These are phyloP conservation scores for Forsythia viridissima DNA, from an alignment of 257 asterid species.

Conservation along the genomic window DNA sequence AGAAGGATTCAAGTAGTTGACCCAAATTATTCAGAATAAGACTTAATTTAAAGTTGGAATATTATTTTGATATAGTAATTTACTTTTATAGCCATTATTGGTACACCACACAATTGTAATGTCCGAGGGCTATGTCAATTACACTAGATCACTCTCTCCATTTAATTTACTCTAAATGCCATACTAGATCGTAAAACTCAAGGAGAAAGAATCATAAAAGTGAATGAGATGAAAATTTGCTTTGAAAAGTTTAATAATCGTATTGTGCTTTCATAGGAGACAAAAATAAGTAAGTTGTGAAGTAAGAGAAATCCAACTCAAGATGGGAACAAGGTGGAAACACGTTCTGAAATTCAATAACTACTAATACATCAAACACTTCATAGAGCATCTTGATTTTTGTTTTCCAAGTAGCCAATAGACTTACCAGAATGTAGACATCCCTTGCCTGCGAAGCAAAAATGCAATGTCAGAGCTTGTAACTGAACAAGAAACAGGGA, in stretches of 20 bases:
- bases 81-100: neutral
- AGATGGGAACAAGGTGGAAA: neutral
- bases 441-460: conserved; percentile 84
- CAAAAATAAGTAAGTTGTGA: neutral
- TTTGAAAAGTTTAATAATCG: neutral
- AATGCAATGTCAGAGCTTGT: conserved; percentile 25
- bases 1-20: neutral
- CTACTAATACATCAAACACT: neutral
- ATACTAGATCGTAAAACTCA: neutral
- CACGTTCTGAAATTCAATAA: neutral
- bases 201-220: neutral
- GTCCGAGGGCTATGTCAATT: neutral
- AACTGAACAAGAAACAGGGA: neutral
- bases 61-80: neutral
- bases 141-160: neutral
- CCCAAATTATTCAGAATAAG: neutral
- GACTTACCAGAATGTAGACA: conserved; percentile 87
- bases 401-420: neutral
- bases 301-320: neutral
- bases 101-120: neutral
- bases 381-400: neutral
- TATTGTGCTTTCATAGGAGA: neutral
- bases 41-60: neutral
- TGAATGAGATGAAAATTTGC: neutral
- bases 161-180: neutral